Evolutionary conservation across 345 rosid species (phyloP).

Genomic region (Salix arbutifolia): DNA sequence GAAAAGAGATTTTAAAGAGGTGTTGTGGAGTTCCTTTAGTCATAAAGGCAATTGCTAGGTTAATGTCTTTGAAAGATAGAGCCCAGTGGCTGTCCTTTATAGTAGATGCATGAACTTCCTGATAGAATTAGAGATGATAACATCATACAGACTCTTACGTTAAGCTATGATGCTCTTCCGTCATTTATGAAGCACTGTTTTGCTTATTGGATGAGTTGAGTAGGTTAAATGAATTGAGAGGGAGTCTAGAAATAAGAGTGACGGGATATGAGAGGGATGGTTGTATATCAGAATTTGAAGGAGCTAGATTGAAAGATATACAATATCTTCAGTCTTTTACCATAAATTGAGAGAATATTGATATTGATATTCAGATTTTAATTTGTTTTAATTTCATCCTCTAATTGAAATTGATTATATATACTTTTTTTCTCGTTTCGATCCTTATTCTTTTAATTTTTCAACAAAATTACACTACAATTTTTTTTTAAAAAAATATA

Average conservation of each 20-base stretch:
- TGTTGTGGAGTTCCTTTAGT: constrained; percentile 24
- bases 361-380: not conserved
- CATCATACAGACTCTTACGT: not conserved
- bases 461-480: too few species aligned
- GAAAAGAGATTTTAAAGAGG: constrained; percentile 15
- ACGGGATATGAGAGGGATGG: too few species aligned
- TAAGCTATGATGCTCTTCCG: not conserved
- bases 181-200: not conserved
- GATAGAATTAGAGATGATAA: too few species aligned
- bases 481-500: too few species aligned
- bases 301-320: not conserved
- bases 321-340: not conserved
- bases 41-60: constrained; percentile 18
- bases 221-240: not conserved
- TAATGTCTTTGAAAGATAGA: constrained; percentile 4
- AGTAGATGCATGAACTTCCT: not conserved
- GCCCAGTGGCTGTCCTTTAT: not conserved
- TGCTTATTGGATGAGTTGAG: not conserved
- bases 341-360: not conserved
- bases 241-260: not conserved
- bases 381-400: too few species aligned
- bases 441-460: too few species aligned
- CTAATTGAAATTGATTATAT: too few species aligned
- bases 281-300: not conserved
- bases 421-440: too few species aligned